Evolutionary conservation across 1,284 basidiomycete species (phyloP).

Genomic region (Ustilago sp.): DNA sequence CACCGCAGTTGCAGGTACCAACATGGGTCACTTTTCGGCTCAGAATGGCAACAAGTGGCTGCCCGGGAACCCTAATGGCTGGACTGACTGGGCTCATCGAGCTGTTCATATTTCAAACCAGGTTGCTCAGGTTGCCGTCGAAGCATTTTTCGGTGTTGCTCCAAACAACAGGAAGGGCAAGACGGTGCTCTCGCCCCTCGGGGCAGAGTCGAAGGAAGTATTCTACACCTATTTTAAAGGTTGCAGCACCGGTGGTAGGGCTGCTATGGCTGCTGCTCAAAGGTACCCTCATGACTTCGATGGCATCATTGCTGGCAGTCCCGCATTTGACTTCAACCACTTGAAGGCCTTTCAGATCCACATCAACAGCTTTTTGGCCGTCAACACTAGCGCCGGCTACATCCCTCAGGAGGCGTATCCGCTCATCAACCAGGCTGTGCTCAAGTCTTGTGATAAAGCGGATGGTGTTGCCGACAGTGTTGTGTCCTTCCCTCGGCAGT

Average conservation of each 20-base stretch:
- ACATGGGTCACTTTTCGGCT: slow-evolving; percentile 46
- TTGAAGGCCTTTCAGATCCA: slow-evolving; percentile 53
- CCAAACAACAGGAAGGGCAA: neutral
- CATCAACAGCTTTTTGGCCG: slow-evolving; percentile 37
- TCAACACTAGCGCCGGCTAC: slow-evolving; percentile 25
- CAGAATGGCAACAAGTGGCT: slow-evolving; percentile 24
- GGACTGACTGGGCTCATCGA: slow-evolving; percentile 47
- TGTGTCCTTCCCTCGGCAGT: slow-evolving; percentile 33
- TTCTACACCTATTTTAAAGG: slow-evolving; percentile 54
- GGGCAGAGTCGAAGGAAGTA: neutral
- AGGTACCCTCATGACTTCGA: slow-evolving; percentile 50
- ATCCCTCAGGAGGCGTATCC: slow-evolving; percentile 31
- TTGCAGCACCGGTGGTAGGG: slow-evolving; percentile 53
- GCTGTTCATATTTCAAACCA: slow-evolving; percentile 42
- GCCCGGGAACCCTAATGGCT: slow-evolving; percentile 24
- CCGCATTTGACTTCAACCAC: slow-evolving; percentile 46
- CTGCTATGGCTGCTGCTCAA: slow-evolving; percentile 45
- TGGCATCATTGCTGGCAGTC: slow-evolving; percentile 51
- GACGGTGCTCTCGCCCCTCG: neutral
- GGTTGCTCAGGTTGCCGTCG: slow-evolving; percentile 35
- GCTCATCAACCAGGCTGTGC: slow-evolving; percentile 36
- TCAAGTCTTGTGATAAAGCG: slow-evolving; percentile 37
- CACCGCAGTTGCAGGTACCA: slow-evolving; percentile 41
- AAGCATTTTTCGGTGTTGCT: slow-evolving; percentile 41
- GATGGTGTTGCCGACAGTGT: slow-evolving; percentile 53